Base-by-base conservation (phyloP, 1,139 yeast genomes). In the Kodamaea ohmeri region DNA sequence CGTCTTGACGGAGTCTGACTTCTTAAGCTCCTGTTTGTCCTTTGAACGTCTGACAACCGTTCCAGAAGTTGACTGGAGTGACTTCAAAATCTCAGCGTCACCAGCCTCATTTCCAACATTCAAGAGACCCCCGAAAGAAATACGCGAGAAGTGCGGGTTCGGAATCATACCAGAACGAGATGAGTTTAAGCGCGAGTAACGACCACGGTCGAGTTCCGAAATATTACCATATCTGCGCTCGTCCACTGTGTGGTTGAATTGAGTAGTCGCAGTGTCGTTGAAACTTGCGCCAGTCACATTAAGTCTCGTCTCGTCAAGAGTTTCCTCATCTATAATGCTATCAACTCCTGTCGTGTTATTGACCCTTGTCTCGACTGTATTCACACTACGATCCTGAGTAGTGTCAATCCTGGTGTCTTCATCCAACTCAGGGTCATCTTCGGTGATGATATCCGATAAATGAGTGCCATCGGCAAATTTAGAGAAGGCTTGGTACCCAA, bases 141-240 rank as follows among this genome's bases (percentile, higher is more conserved):
- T 61, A 32, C 68, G 56, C 0, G 76, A 69, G 39, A 71, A 71
- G 34, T 72, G 51, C 7, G 76, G 76, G 41, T 71, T 71, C 9
- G 76, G 75, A 28, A 70, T 67, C 35, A 67, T 53, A 1, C 51
- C 57, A 26, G 28, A 25, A 12, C 28, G 28, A 4, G 28, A 25
- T 4, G 28, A n/a, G 5, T 12, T 25, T 6, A 25, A 8, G 4
- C 28, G 28, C 6, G 7, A n/a, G n/a, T n/a, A n/a, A n/a, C n/a
- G n/a, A n/a, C n/a, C n/a, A n/a, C n/a, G n/a, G 12, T 24, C 12
- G 7, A 6, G 26, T 24, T 24, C 26, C 6, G 26, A 5, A 6
- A 7, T 13, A 5, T 7, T 24, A 5, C 26, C 26, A 24, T 24
- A 24, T 24, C 26, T 24, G 12, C 26, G 26, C 26, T 24, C 26